Base-by-base conservation (phyloP, 2,329 filamentous ascomycete species). In the Rhynchosporium agropyri region DNA sequence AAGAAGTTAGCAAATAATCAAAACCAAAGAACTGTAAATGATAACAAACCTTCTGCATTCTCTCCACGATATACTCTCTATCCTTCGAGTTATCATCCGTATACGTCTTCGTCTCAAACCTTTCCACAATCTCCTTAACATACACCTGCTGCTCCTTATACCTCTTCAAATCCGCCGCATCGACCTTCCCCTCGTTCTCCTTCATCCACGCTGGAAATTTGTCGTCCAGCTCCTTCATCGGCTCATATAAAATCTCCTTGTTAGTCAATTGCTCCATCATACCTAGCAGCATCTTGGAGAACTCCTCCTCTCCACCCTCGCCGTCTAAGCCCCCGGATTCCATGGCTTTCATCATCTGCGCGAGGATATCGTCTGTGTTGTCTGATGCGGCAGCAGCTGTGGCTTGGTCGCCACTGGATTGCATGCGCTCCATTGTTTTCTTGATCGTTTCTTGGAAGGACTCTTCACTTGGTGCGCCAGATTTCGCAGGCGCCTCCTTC, bases 261-360 rank as follows among this genome's bases (percentile, higher is more conserved):
- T 96, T 97, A 3, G 95, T 98, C 67, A 99, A 83, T 77, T 99
- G 93, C 78, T 98, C 92, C 94, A 99, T 98, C 92, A 98, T 97
- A 60, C 90, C 91, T 83, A 96, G 86, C 64, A 99, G 84, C 87
- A 98, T 92, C 79, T 96, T 94, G 62, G 91, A 92, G 72, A 98
- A 90, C 70, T 96, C 92, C 71, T 95, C 92, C 62, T 97, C 92
- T 64, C 80, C 80, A 13, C 79, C 81, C 40, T 79, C 81, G 2
- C 80, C 83, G 9, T 84, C 88, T 63, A 81, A 73, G 29, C 82
- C 83, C 7, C 86, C 82, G 28, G 84, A 83, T 72, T 91, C 89
- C 79, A 97, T 88, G 66, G 95, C 90, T 76, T 95, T 95, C 72
- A 99, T 83, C 81, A 99, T 87, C 75, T 97, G 90, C n/a, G 91